phyloP scores from a whole-genome alignment of 2,329 filamentous ascomycete genomes.

The Neofusicoccum parvum region DNA sequence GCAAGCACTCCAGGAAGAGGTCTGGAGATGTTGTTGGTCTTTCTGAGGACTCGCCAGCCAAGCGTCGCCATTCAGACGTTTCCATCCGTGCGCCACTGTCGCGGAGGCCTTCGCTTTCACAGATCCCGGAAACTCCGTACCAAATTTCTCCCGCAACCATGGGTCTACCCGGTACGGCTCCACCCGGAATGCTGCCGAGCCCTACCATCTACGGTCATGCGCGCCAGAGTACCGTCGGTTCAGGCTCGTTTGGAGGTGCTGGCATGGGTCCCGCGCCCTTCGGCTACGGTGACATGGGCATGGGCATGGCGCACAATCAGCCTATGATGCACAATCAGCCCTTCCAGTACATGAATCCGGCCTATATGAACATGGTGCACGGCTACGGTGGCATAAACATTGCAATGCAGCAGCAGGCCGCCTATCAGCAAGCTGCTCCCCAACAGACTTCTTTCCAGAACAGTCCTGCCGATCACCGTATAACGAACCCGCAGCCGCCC shows the following conservation, averaged over 20 bases:
- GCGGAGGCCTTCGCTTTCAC: background rate
- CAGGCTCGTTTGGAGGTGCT: background rate
- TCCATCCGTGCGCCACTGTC: background rate
- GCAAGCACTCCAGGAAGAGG: background rate
- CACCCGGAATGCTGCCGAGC: background rate
- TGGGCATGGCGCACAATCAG: background rate
- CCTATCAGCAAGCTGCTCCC: background rate
- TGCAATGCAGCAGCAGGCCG: background rate
- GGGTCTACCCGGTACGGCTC: no score
- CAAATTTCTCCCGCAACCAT: background rate
- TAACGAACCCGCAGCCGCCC: background rate
- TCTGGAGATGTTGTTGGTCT: background rate
- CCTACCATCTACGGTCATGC: background rate
- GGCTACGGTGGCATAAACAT: no score
- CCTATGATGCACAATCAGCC: background rate
- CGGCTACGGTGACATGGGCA: background rate
- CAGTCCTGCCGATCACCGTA: no score
- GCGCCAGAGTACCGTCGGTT: background rate
- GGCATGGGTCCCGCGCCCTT: background rate
- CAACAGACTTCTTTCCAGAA: background rate
- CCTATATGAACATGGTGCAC: background rate
- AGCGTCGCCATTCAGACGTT: background rate
- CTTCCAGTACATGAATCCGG: background rate
- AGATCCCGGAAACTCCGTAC: background rate
- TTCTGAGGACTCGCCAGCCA: background rate